phyloP scores from a whole-genome alignment of 345 rosid species.

The Syzygium grande region DNA sequence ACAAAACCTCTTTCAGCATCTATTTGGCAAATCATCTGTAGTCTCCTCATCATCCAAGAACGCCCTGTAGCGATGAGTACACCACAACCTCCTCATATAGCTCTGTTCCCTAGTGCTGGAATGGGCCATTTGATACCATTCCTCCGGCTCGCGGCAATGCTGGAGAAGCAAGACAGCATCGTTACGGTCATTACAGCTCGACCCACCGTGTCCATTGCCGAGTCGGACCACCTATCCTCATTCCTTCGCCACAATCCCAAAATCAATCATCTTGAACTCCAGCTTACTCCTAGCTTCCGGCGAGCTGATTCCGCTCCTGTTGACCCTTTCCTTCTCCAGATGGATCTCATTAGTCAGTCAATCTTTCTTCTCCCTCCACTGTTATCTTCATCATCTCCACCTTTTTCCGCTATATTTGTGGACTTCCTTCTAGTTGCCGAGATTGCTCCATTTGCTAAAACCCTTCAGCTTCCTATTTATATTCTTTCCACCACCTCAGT shows the following conservation, averaged over 20 bases:
- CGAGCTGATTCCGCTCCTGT: background rate
- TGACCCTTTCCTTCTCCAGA: slow-evolving; percentile 28
- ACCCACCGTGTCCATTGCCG: slow-evolving; percentile 26
- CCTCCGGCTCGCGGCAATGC: slow-evolving; percentile 30
- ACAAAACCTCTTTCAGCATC: background rate
- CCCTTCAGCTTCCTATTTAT: slow-evolving; percentile 14
- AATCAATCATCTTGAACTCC: slow-evolving; percentile 11
- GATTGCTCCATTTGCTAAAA: background rate
- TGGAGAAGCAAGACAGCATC: slow-evolving; percentile 8
- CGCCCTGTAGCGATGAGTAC: background rate
- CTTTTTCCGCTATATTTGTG: slow-evolving; percentile 11
- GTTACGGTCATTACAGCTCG: slow-evolving; percentile 30
- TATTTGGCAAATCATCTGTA: background rate
- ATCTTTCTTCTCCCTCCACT: slow-evolving; percentile 18
- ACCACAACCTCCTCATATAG: slow-evolving; percentile 12
- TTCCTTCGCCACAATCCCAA: slow-evolving; percentile 24
- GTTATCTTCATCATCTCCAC: slow-evolving; percentile 12
- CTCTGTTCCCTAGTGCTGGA: slow-evolving; percentile 29
- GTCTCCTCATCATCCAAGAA: background rate
- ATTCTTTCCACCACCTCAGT: slow-evolving; percentile 15
- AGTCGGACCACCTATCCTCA: slow-evolving; percentile 10
- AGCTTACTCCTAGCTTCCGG: slow-evolving; percentile 1
- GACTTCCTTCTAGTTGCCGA: slow-evolving; percentile 11
- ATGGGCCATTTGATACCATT: slow-evolving; percentile 37
- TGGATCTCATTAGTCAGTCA: slow-evolving; percentile 20